These are phyloP conservation scores for Aphanomyces euteiches DNA, from an alignment of 352 stramenopile species.

Conservation along the genomic window DNA sequence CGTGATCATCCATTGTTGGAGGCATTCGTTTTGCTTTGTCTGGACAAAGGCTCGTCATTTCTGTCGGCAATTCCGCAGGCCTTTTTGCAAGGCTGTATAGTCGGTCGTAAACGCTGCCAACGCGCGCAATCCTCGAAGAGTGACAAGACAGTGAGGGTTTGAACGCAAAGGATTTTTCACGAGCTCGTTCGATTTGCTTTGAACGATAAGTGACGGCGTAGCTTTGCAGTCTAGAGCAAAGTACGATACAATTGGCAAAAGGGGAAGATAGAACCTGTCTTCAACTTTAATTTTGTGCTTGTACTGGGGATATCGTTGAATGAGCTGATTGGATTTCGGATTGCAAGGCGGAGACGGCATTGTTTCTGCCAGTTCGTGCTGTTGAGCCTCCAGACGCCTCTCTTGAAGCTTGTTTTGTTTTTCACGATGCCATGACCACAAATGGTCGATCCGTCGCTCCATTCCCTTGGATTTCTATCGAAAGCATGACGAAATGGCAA, in stretches of 20 bases:
- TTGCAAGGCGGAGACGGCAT: constrained; percentile 40
- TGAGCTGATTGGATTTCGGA: constrained; percentile 39
- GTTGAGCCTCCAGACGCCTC: constrained; percentile 40
- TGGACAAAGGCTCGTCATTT: too few relatives aligned
- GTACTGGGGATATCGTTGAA: constrained; percentile 17
- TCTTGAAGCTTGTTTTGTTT: constrained; percentile 53
- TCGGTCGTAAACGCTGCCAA: constrained; percentile 44
- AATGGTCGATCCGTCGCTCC: constrained; percentile 50
- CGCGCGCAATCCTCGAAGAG: constrained; percentile 44
- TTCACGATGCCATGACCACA: constrained; percentile 58
- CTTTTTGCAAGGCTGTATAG: constrained; percentile 46
- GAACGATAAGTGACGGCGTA: constrained; percentile 68
- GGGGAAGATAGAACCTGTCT: constrained; percentile 39
- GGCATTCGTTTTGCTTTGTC: too few relatives aligned
- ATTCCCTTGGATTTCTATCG: constrained; percentile 57
- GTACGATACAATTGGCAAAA: neutral
- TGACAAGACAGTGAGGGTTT: constrained; percentile 51
- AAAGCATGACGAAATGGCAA: neutral
- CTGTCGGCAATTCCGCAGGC: too few relatives aligned
- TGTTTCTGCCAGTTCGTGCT: constrained; percentile 36
- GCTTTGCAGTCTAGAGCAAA: constrained; percentile 48
- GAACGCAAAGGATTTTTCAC: constrained; percentile 30
- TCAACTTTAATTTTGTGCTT: constrained; percentile 46
- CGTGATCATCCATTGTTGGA: constrained; percentile 1
- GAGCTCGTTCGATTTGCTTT: constrained; percentile 52